Percentiles rank a stretch among this genome's conserved stretches.
These are phyloP conservation scores for Dictyostelium firmibasis DNA, from an alignment of 78 protist species.

Conservation along the genomic window DNA sequence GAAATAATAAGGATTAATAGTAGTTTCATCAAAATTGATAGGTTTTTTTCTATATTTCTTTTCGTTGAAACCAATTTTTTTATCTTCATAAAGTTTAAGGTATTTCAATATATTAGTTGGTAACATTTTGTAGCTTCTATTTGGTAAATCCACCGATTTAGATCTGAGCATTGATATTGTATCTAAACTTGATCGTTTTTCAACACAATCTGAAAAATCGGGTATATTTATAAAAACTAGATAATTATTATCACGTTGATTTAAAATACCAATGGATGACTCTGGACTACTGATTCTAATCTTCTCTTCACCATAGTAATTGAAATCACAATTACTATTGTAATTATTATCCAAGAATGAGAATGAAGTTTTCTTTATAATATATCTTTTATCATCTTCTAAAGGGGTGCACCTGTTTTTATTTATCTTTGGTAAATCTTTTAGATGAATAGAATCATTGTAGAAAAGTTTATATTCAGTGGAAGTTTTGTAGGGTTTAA, in stretches of 20 bases:
- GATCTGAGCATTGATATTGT: not conserved
- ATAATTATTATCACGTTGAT: not conserved
- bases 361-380: not conserved
- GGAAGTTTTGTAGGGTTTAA: not conserved
- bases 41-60: not conserved
- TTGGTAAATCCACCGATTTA: not conserved
- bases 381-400: not conserved
- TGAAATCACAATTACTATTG: not conserved
- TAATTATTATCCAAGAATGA: not conserved
- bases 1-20: not conserved
- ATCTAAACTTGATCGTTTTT: not conserved
- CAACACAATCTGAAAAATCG: not conserved
- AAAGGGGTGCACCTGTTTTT: not conserved
- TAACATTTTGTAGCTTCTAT: not conserved
- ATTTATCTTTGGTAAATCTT: not conserved
- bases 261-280: not conserved
- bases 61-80: not conserved
- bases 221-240: not conserved
- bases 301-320: not conserved
- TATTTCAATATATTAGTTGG: not conserved
- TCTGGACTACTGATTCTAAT: not conserved
- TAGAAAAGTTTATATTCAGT: not conserved
- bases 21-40: not conserved
- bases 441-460: not conserved
- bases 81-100: not conserved